Evolutionary conservation across 768 basidiomycete species (phyloP).

Genomic region (Pleurotus citrinopileatus): DNA sequence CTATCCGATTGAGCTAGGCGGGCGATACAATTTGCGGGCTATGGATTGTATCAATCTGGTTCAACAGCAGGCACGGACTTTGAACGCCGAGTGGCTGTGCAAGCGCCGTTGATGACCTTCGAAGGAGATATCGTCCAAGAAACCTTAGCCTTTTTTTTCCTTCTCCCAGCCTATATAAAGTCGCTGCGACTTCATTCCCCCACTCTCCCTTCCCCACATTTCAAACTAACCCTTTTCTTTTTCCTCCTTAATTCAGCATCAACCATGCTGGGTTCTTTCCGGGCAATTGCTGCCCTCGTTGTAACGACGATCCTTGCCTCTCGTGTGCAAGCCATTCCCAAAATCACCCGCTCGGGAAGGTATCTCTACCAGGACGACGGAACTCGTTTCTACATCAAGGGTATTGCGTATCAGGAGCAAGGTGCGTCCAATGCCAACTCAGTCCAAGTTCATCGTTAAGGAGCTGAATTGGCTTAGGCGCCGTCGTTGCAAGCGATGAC

Average conservation of each 20-base stretch:
- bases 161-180: not conserved
- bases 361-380: constrained; percentile 81
- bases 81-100: not conserved
- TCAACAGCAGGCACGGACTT: not conserved
- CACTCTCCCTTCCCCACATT: constrained; percentile 1
- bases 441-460: not conserved
- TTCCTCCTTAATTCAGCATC: constrained; percentile 2
- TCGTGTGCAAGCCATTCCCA: constrained; percentile 63
- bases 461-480: constrained; percentile 26
- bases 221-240: constrained; percentile 8
- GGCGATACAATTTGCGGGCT: too few relatives aligned
- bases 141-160: not conserved
- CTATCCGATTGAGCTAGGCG: constrained; percentile 67
- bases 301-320: constrained; percentile 38
- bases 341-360: constrained; percentile 66
- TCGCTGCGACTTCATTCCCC: not conserved
- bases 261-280: constrained; percentile 20
- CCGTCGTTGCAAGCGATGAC: constrained; percentile 41
- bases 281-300: constrained; percentile 28
- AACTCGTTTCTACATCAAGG: constrained; percentile 84
- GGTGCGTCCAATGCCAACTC: constrained; percentile 37
- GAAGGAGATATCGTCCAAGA: too few relatives aligned
- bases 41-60: too few relatives aligned
- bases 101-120: too few relatives aligned
- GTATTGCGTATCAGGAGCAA: constrained; percentile 81